Conservation (phyloP, 306 rosid species). For the Vigna unguiculata region DNA sequence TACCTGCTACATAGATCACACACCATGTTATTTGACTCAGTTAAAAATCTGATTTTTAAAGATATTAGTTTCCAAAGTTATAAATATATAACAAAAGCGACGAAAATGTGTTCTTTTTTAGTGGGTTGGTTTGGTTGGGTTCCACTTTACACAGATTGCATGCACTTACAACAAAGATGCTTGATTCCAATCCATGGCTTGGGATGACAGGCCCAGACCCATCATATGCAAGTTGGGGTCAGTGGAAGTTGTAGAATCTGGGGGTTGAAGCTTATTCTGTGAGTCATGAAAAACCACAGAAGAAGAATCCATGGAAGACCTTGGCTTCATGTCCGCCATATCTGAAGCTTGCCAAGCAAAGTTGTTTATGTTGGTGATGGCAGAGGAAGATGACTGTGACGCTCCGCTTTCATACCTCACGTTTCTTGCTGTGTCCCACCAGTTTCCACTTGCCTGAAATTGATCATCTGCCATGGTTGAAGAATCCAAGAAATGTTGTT, state of each 20-base stretch:
- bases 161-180: conserved; percentile 73
- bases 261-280: conserved; percentile 50
- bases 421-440: conserved; percentile 85
- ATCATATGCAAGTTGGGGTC: conserved; percentile 83
- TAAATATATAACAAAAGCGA: not conserved
- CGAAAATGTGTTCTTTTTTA: not conserved
- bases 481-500: conserved; percentile 8
- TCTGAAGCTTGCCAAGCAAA: conserved; percentile 70
- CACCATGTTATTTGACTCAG: not conserved
- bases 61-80: not conserved
- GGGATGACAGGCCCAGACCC: conserved; percentile 90
- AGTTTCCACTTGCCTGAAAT: conserved; percentile 77
- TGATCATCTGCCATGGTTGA: conserved; percentile 81
- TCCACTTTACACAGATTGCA: not conserved
- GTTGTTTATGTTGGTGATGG: conserved; percentile 62
- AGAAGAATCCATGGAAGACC: conserved; percentile 72
- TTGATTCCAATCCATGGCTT: conserved; percentile 86
- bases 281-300: conserved; percentile 63
- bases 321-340: conserved; percentile 64
- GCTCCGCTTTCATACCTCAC: conserved; percentile 70
- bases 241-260: conserved; percentile 52
- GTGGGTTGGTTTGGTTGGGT: not conserved
- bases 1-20: not conserved
- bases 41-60: not conserved
- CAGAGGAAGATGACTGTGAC: conserved; percentile 75